Percentiles rank a stretch among this genome's conserved stretches.
phyloP scores from a whole-genome alignment of 192 early-diverging fungal species.

The Backusella circina region DNA sequence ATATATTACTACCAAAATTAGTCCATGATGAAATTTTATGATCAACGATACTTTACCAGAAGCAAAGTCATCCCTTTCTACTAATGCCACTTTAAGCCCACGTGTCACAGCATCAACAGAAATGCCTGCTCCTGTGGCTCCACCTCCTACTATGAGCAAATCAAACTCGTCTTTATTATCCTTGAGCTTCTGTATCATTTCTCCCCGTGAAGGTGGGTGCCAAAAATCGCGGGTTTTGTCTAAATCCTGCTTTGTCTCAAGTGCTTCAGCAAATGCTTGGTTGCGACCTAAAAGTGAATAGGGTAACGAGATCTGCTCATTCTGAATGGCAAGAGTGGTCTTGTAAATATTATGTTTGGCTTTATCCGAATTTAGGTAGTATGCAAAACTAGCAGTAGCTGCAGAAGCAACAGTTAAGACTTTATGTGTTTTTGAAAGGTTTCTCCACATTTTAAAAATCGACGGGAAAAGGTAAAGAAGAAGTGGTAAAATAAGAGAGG shows the following conservation, averaged over 20 bases:
- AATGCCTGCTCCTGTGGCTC: conserved; percentile 91
- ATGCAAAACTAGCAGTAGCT: conserved; percentile 15
- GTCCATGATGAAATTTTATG: background rate
- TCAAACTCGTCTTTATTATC: conserved; percentile 68
- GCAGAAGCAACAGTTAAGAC: conserved; percentile 7
- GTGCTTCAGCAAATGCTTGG: conserved; percentile 12
- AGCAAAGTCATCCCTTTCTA: conserved; percentile 95
- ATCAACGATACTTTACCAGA: conserved; percentile 45
- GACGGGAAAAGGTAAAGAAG: background rate
- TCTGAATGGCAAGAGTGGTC: background rate
- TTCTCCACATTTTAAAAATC: conserved; percentile 31
- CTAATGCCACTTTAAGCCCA: conserved; percentile 88
- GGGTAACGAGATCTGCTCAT: background rate
- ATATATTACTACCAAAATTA: background rate
- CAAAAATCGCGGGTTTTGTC: conserved; percentile 65
- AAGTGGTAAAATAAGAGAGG: background rate
- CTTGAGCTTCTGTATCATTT: conserved; percentile 70
- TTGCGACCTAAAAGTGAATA: conserved; percentile 11
- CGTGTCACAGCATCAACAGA: conserved; percentile 92
- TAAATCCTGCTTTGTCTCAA: conserved; percentile 1
- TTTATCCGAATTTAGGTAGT: conserved; percentile 9
- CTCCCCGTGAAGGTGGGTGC: conserved; percentile 67
- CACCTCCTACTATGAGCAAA: conserved; percentile 89
- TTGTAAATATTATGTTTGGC: conserved; percentile 6
- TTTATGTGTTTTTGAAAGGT: conserved; percentile 28